Conservation (phyloP, 805 yeast genomes). For the Kodamaea hsintzibuensis region DNA sequence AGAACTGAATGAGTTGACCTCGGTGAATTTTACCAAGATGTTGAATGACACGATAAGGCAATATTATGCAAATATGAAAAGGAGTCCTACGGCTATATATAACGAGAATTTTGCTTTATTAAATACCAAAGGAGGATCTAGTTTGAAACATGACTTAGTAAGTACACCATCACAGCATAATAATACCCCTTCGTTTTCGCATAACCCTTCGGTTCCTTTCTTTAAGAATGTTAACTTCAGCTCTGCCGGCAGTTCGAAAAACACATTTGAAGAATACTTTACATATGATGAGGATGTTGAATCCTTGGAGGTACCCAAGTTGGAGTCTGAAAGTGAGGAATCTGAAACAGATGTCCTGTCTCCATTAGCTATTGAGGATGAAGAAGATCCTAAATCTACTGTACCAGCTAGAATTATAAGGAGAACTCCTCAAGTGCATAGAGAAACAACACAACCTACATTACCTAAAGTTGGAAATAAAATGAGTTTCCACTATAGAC, state of each 20-base stretch:
- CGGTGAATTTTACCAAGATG: conserved; percentile 37
- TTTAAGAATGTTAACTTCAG: conserved; percentile 39
- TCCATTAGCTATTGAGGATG: conserved; percentile 9
- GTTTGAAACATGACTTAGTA: conserved; percentile 5
- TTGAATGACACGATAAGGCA: conserved; percentile 39
- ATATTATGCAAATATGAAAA: conserved; percentile 28
- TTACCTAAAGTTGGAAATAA: conserved; percentile 16
- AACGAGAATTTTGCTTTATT: conserved; percentile 35
- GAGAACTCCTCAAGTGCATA: background rate
- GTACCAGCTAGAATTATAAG: conserved; percentile 9
- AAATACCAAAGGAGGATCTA: conserved; percentile 17
- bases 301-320: background rate
- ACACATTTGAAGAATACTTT: conserved; percentile 35
- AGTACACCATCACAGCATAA: conserved; percentile 6
- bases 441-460: background rate
- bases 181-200: conserved; percentile 9
- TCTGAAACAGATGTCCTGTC: conserved; percentile 7
- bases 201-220: conserved; percentile 28
- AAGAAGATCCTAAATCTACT: conserved; percentile 8
- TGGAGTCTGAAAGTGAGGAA: conserved; percentile 12
- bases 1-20: conserved; percentile 12
- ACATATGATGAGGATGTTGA: conserved; percentile 28
- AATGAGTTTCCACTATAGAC: conserved; percentile 41
- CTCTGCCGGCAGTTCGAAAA: conserved; percentile 14
- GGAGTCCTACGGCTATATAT: conserved; percentile 33